phyloP scores from a whole-genome alignment of 148 eudicot species.

The Camellia granthamiana region DNA sequence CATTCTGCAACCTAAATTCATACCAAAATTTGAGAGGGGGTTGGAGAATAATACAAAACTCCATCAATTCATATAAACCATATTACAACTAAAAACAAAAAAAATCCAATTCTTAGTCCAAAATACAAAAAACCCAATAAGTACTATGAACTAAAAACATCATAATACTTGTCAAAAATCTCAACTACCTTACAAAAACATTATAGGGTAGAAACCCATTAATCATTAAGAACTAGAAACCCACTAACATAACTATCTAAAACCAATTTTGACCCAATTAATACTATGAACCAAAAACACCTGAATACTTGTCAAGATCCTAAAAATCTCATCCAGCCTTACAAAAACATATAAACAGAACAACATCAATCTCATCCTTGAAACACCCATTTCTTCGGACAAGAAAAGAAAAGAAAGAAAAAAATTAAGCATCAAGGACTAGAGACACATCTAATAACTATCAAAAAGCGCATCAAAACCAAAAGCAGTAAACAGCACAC shows the following conservation, averaged over 20 bases:
- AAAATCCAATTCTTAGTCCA: not conserved
- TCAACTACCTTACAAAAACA: not conserved
- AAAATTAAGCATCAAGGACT: too few relatives aligned
- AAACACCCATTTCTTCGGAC: not conserved
- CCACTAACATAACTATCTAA: too few relatives aligned
- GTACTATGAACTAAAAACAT: not conserved
- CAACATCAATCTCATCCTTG: too few relatives aligned
- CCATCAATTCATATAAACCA: not conserved
- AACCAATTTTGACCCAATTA: too few relatives aligned
- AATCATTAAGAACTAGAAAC: not conserved
- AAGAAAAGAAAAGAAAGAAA: not conserved
- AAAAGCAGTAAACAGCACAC: not conserved
- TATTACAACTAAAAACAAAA: not conserved
- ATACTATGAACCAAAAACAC: too few relatives aligned
- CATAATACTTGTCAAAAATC: not conserved
- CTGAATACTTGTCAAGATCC: too few relatives aligned
- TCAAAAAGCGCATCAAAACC: not conserved
- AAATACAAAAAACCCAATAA: not conserved
- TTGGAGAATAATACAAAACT: not conserved
- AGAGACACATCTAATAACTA: too few relatives aligned
- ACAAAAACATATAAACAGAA: too few relatives aligned
- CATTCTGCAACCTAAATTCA: constrained; percentile 60
- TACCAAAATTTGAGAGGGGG: not conserved
- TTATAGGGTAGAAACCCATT: not conserved
- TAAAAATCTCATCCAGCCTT: too few relatives aligned